A percentile compares a stretch with the other conserved stretches of the same genome.
These are phyloP conservation scores for Naematelia aurantialba DNA, from an alignment of 768 basidiomycete species.

Conservation along the genomic window DNA sequence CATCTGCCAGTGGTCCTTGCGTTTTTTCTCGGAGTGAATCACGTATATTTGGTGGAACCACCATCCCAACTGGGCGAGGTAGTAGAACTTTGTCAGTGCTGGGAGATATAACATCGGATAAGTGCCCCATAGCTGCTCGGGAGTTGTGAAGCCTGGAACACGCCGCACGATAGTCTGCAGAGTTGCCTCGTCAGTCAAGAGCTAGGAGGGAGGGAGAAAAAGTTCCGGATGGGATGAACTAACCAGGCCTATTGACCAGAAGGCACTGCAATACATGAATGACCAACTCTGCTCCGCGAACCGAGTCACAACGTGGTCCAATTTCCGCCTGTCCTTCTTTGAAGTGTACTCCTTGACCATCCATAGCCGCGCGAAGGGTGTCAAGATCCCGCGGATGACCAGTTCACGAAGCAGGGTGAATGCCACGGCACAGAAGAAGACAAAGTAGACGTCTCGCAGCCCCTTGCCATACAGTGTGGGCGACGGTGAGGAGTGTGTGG, in stretches of 20 bases:
- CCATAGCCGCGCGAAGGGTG: constrained; percentile 73
- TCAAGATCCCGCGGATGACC: constrained; percentile 66
- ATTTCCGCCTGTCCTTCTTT: constrained; percentile 58
- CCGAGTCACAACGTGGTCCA: constrained; percentile 70
- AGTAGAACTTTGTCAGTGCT: constrained; percentile 82
- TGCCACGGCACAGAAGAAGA: constrained; percentile 73
- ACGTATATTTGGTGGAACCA: constrained; percentile 89
- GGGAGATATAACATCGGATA: constrained; percentile 82
- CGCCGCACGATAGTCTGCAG: constrained; percentile 73
- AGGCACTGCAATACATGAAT: constrained; percentile 70
- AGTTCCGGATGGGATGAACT: constrained; percentile 50
- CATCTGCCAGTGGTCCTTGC: constrained; percentile 95
- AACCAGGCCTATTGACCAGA: constrained; percentile 77
- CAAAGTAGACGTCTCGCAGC: constrained; percentile 67
- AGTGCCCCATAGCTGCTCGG: constrained; percentile 65
- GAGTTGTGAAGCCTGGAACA: constrained; percentile 63
- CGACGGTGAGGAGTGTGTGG: constrained; percentile 4
- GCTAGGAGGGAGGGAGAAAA: background rate
- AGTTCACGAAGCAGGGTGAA: constrained; percentile 85
- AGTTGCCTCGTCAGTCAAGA: background rate
- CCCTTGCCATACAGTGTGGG: constrained; percentile 66
- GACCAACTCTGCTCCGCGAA: constrained; percentile 97
- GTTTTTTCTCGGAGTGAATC: constrained; percentile 82
- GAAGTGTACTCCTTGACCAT: constrained; percentile 15
- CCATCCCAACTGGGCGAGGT: constrained; percentile 77